phyloP scores from a whole-genome alignment of 2,329 filamentous ascomycete genomes.

The Calonectria fujianensis region DNA sequence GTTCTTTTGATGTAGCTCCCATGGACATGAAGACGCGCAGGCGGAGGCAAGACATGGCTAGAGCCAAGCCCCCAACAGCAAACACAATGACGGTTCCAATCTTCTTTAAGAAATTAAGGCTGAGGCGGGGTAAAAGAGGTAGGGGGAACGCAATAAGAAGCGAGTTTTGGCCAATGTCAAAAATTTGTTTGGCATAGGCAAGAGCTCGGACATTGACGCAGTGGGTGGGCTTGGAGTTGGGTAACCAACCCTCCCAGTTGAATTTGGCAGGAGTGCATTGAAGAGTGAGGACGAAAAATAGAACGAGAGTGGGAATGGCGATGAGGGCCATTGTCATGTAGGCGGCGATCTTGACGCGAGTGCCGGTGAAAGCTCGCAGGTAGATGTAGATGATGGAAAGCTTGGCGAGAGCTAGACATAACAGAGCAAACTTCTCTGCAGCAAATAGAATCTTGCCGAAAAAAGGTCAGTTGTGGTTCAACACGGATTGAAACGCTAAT shows the following conservation, averaged over 20 bases:
- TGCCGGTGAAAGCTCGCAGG: constrained; percentile 61
- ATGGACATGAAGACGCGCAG: constrained; percentile 60
- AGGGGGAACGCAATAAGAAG: constrained; percentile 66
- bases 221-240: constrained; percentile 29
- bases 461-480: constrained; percentile 1
- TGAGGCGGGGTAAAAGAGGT: constrained; percentile 62
- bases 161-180: constrained; percentile 69
- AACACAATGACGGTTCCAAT: constrained; percentile 66
- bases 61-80: constrained; percentile 64
- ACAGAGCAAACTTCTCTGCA: constrained; percentile 60
- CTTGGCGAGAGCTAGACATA: constrained; percentile 63
- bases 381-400: constrained; percentile 63
- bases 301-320: constrained; percentile 58
- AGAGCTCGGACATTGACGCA: constrained; percentile 56
- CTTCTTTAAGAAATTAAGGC: constrained; percentile 65
- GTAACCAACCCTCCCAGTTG: constrained; percentile 56
- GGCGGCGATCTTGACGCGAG: constrained; percentile 58
- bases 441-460: constrained; percentile 54
- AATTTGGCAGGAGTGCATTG: constrained; percentile 64
- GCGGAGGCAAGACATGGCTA: constrained; percentile 60
- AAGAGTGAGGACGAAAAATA: constrained; percentile 63
- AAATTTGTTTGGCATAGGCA: constrained; percentile 64
- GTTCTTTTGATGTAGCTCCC: constrained; percentile 60
- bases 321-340: constrained; percentile 60
- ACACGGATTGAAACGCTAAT: rapidly evolving